These are phyloP conservation scores for Filobasidium wieringae DNA, from an alignment of 768 basidiomycete genomes.

Conservation along the genomic window DNA sequence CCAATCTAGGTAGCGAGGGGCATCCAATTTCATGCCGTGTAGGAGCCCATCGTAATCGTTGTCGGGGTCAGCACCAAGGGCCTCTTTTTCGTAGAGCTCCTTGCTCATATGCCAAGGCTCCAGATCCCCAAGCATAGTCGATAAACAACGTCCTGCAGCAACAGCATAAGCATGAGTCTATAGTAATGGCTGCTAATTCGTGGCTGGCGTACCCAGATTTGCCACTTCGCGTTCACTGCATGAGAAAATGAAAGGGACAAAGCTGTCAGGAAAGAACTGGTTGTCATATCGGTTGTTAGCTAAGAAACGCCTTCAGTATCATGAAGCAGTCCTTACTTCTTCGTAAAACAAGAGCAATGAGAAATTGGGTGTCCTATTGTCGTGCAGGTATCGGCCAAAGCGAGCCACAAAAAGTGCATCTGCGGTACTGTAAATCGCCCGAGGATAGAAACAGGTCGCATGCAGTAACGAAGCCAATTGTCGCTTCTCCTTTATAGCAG, in stretches of 20 bases:
- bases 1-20: constrained; percentile 49
- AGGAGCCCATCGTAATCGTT: constrained; percentile 37
- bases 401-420: constrained; percentile 91
- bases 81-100: constrained; percentile 44
- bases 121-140: constrained; percentile 64
- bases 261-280: constrained; percentile 74
- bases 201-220: constrained; percentile 60
- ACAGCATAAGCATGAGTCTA: no score
- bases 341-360: constrained; percentile 75
- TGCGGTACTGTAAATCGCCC: constrained; percentile 85
- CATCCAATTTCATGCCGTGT: constrained; percentile 51
- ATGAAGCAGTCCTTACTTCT: constrained; percentile 45
- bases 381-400: constrained; percentile 76
- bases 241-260: constrained; percentile 74
- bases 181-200: not conserved
- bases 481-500: constrained; percentile 20
- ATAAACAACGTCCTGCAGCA: constrained; percentile 66
- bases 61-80: constrained; percentile 57
- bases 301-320: not conserved
- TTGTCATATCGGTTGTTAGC: not conserved
- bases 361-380: constrained; percentile 78
- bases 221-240: constrained; percentile 93
- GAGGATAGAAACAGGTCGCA: constrained; percentile 85
- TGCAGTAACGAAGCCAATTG: constrained; percentile 31
- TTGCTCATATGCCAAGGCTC: constrained; percentile 71